Conservation (phyloP, 2,329 filamentous ascomycete species). For the Fusarium sp. region DNA sequence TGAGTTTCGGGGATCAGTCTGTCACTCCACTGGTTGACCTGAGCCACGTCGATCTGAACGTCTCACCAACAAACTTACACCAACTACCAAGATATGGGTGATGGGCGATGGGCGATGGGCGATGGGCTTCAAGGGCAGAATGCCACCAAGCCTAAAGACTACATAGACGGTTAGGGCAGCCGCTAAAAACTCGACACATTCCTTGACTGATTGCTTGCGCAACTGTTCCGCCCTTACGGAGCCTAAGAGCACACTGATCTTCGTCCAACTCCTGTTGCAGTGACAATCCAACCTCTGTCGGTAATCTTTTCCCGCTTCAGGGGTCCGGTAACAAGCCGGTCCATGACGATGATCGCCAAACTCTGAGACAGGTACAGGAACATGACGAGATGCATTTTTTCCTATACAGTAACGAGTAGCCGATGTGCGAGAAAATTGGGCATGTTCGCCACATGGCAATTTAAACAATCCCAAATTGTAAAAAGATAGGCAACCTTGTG, state of each 20-base stretch:
- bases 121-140: not conserved
- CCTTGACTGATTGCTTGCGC: slow-evolving; percentile 3
- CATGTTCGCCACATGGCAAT: slow-evolving; percentile 43
- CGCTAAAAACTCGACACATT: slow-evolving; percentile 5
- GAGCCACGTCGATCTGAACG: slow-evolving; percentile 24
- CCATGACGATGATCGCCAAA: slow-evolving; percentile 24
- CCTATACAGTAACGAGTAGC: not conserved
- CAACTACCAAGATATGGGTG: not conserved
- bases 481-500: slow-evolving; percentile 36
- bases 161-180: not conserved
- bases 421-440: slow-evolving; percentile 11
- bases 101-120: too few relatives aligned
- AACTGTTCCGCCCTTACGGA: not conserved
- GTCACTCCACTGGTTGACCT: slow-evolving; percentile 6
- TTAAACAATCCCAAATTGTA: slow-evolving; percentile 35
- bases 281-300: slow-evolving; percentile 18
- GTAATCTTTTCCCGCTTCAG: slow-evolving; percentile 18
- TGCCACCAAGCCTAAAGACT: slow-evolving; percentile 15
- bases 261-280: slow-evolving; percentile 15
- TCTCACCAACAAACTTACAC: slow-evolving; percentile 31
- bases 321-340: slow-evolving; percentile 13
- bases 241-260: slow-evolving; percentile 6
- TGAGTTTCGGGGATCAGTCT: slow-evolving; percentile 12
- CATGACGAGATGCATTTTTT: slow-evolving; percentile 5
- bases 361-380: slow-evolving; percentile 38